Evolutionary conservation across 495 filamentous ascomycete species (phyloP), one percentile per base, ranked within the genome.

Genomic region (Friedmanniomyces endolithicus): DNA sequence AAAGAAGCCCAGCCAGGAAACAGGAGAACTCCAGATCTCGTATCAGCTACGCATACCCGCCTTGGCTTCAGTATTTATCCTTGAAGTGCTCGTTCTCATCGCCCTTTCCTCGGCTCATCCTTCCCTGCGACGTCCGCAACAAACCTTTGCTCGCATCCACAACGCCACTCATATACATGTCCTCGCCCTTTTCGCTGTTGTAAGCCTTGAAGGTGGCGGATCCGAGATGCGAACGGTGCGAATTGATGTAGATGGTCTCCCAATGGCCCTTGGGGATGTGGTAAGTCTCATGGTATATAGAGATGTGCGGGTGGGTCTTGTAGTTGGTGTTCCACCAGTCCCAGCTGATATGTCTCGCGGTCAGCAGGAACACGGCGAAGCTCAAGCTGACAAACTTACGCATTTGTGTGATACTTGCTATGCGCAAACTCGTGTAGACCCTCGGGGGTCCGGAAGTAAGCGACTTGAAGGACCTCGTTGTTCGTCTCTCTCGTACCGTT

Each of bases 391-490:
- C 7, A 14, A 7, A 22, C 44, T 47, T 22, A 47, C 44, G 17
- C 70, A 11, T 65, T 59, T 16, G 63, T 64, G 58, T 80, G 77
- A 7, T 70, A 11, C 4, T 64, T 44, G 24, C 67, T 68, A 50
- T 76, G 71, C 41, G 78, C 78, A 57, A 78, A 80, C 2, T 56
- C 53, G 58, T 78, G 69, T 19, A 81, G 48, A 33, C 66, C 70
- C 19, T 76, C 74, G 9, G 71, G 47, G 34, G 63, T 53, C 9
- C 70, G 70, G 55, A 78, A 75, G 63, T 81, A 81, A 45, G 66
- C 67, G 1, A 75, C 40, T 0, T 48, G 50, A 48, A 76, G 63
- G 4, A 66, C 19, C 54, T 76, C 71, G 51, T 73, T 71, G 11
- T 62, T 59, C 0, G 61, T 64, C 1, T 54, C 45, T 16, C 61